Evolutionary conservation across 2,329 filamentous ascomycete genomes (phyloP).

Genomic region (Alternaria alternata): DNA sequence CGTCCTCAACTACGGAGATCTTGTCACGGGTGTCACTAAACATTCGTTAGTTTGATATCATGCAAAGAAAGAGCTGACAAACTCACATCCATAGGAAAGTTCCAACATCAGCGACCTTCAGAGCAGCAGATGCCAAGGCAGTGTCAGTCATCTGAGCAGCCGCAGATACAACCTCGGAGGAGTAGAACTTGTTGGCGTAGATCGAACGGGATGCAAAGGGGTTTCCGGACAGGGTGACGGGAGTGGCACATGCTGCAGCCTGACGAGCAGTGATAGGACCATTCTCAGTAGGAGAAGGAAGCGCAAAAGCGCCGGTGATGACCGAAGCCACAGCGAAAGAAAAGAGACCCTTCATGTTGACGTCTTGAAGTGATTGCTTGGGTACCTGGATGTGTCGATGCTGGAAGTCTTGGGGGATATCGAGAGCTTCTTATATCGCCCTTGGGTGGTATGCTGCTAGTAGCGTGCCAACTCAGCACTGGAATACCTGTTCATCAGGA

Average conservation of each 20-base stretch:
- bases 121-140: constrained; percentile 61
- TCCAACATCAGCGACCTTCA: constrained; percentile 58
- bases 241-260: constrained; percentile 43
- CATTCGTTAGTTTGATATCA: constrained; percentile 23
- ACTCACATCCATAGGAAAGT: constrained; percentile 64
- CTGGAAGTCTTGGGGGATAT: constrained; percentile 18
- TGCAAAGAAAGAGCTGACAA: background rate
- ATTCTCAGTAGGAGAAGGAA: constrained; percentile 43
- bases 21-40: constrained; percentile 59
- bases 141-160: constrained; percentile 66
- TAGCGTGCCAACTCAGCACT: constrained; percentile 14
- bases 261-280: constrained; percentile 45
- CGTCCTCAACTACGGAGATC: constrained; percentile 58
- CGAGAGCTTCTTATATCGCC: constrained; percentile 43
- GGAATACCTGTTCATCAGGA: constrained; percentile 38
- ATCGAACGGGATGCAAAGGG: constrained; percentile 60
- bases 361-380: constrained; percentile 27
- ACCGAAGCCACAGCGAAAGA: constrained; percentile 46
- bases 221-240: constrained; percentile 59
- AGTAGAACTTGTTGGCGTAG: constrained; percentile 63
- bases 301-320: constrained; percentile 46
- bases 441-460: constrained; percentile 12
- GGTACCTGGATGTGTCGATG: constrained; percentile 31
- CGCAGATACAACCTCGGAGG: constrained; percentile 61
- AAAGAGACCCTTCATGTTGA: constrained; percentile 49